phyloP scores from a whole-genome alignment of 2,329 filamentous ascomycete genomes.

The Fonsecaea monophora region DNA sequence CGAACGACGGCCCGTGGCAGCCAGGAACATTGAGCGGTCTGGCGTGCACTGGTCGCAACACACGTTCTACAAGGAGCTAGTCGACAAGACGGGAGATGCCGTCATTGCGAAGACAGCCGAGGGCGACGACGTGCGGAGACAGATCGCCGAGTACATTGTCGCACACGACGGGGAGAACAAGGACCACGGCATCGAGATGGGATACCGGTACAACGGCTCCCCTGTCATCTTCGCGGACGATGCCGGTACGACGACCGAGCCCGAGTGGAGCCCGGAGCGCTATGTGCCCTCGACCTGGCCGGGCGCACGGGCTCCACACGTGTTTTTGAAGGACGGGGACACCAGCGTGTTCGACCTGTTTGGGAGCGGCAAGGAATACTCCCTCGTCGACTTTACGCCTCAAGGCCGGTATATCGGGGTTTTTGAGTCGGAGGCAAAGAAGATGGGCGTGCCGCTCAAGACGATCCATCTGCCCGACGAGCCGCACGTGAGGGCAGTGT shows the following conservation, averaged over 20 bases:
- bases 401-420: constrained; percentile 3
- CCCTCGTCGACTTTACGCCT: constrained; percentile 35
- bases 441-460: constrained; percentile 36
- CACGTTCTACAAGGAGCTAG: constrained; percentile 14
- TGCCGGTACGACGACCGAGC: constrained; percentile 25
- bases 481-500: constrained; percentile 38
- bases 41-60: constrained; percentile 28
- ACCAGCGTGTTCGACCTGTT: constrained; percentile 43
- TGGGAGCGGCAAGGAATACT: constrained; percentile 31
- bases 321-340: constrained; percentile 42
- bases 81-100: constrained; percentile 7
- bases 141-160: constrained; percentile 17
- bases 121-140: constrained; percentile 9
- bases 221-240: constrained; percentile 31
- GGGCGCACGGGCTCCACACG: constrained; percentile 44
- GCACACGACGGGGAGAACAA: constrained; percentile 31
- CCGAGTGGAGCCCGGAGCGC: constrained; percentile 27
- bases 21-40: constrained; percentile 42
- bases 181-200: constrained; percentile 40
- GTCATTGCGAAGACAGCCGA: constrained; percentile 8
- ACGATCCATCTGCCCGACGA: constrained; percentile 34
- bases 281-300: constrained; percentile 45
- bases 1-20: constrained; percentile 43
- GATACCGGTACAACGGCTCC: constrained; percentile 38
- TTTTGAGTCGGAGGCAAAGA: constrained; percentile 13